phyloP scores from a whole-genome alignment of 208 protist genomes.

The Trypanosoma boissoni region DNA sequence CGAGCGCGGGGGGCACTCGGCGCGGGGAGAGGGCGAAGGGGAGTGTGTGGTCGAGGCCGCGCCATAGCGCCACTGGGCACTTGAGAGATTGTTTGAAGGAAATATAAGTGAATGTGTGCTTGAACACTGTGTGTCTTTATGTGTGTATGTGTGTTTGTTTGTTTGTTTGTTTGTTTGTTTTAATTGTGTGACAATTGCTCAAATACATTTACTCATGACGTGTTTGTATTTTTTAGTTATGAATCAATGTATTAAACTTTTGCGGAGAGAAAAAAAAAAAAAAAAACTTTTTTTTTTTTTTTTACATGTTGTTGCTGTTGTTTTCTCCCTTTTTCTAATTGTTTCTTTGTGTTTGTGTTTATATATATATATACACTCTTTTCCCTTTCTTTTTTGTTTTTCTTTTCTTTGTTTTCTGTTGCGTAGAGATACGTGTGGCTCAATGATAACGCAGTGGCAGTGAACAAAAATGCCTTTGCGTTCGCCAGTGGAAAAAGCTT shows the following conservation, averaged over 20 bases:
- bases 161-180: not conserved
- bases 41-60: not conserved
- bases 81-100: no score
- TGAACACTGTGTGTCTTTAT: no score
- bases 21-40: slow-evolving; percentile 7
- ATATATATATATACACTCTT: slow-evolving; percentile 1
- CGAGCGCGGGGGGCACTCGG: slow-evolving; percentile 12
- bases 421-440: no score
- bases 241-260: not conserved
- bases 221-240: not conserved
- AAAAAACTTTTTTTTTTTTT: not conserved
- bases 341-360: not conserved
- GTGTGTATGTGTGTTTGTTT: no score
- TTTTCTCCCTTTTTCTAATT: slow-evolving; percentile 2
- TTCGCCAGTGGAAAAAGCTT: no score
- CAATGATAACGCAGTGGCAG: no score
- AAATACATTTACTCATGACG: not conserved
- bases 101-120: no score
- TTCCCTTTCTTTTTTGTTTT: no score
- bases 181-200: not conserved
- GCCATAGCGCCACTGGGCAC: no score
- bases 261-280: not conserved
- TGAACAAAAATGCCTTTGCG: no score
- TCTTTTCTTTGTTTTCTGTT: no score
- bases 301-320: slow-evolving; percentile 1